These are phyloP conservation scores for Trichosporon asahii DNA, from an alignment of 1,284 basidiomycete species.

Conservation along the genomic window DNA sequence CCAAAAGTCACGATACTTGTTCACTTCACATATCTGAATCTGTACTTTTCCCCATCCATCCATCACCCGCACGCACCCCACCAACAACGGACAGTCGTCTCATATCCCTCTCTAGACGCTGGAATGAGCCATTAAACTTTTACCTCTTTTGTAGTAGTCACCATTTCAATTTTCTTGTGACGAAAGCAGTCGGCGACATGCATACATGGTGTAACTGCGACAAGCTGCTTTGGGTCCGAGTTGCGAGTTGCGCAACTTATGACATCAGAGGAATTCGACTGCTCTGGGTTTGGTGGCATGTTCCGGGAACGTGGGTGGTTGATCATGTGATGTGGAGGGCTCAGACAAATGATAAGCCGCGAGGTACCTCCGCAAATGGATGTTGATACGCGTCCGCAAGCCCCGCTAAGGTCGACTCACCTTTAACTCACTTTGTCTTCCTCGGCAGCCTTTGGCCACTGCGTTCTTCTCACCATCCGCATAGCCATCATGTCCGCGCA, in stretches of 20 bases:
- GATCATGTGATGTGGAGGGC: neutral
- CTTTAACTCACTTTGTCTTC: neutral
- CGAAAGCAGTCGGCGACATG: conserved; percentile 3
- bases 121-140: neutral
- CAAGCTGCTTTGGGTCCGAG: neutral
- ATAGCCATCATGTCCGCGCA: neutral
- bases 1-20: conserved; percentile 7
- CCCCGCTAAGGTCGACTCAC: neutral
- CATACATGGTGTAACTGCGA: neutral
- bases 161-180: neutral
- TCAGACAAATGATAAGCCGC: conserved; percentile 6
- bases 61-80: conserved; percentile 5
- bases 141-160: neutral
- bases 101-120: neutral
- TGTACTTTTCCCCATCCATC: neutral
- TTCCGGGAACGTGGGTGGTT: neutral
- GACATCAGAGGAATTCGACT: neutral
- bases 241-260: neutral
- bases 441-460: neutral
- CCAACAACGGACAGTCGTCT: neutral
- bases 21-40: neutral
- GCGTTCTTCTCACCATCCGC: neutral
- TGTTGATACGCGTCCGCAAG: neutral
- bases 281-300: neutral
- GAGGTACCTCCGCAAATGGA: conserved; percentile 4